These are phyloP conservation scores for Haplosporangium sp. DNA, from an alignment of 371 early-diverging fungal species.

Conservation along the genomic window DNA sequence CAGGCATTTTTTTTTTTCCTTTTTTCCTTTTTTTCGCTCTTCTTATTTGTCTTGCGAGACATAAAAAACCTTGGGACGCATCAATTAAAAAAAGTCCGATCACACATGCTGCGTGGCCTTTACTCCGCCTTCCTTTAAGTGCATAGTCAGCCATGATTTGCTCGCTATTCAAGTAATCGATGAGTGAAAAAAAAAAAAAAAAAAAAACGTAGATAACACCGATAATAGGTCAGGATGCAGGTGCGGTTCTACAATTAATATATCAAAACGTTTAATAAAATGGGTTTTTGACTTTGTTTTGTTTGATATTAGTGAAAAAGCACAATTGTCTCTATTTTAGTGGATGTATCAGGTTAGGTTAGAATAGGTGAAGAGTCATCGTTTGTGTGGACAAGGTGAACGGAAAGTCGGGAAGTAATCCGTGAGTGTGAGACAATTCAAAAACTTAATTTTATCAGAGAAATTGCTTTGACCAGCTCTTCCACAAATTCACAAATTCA, in stretches of 20 bases:
- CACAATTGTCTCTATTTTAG: too few species aligned
- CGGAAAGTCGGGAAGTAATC: neutral
- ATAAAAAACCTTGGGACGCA: neutral
- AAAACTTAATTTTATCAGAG: too few species aligned
- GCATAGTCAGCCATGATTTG: neutral
- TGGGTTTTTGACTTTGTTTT: neutral
- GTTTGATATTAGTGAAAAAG: neutral
- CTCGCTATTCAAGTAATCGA: neutral
- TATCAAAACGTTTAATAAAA: neutral
- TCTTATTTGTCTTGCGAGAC: neutral
- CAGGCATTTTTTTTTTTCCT: neutral
- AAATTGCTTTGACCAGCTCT: too few species aligned
- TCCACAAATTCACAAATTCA: too few species aligned
- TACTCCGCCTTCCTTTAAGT: neutral
- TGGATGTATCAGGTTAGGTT: too few species aligned
- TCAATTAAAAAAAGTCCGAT: neutral
- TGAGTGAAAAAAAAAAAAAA: neutral
- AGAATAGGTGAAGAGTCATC: too few species aligned
- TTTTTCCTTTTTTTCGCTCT: neutral
- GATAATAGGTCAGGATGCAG: neutral
- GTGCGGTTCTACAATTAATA: neutral
- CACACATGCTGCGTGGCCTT: too few species aligned
- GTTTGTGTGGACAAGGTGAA: neutral
- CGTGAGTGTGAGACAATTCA: neutral
- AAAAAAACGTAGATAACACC: too few species aligned